These are phyloP conservation scores for Boehmeria nivea DNA, from an alignment of 306 rosid genomes.

Conservation along the genomic window DNA sequence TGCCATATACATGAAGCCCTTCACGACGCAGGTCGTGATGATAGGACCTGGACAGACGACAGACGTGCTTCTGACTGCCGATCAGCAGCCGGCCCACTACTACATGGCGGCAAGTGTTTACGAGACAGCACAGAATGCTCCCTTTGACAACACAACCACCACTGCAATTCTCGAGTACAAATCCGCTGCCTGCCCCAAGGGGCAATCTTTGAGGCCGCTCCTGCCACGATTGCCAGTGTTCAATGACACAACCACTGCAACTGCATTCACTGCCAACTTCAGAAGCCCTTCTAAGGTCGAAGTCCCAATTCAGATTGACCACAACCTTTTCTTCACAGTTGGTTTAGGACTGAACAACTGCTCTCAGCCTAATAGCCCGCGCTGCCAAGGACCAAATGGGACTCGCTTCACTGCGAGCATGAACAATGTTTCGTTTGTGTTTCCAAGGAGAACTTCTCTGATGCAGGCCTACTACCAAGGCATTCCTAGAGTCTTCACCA, in stretches of 20 bases:
- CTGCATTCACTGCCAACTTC: slow-evolving; percentile 47
- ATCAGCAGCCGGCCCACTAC: slow-evolving; percentile 70
- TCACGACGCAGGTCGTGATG: slow-evolving; percentile 58
- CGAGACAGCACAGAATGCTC: slow-evolving; percentile 63
- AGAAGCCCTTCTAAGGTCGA: slow-evolving; percentile 46
- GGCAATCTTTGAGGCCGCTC: slow-evolving; percentile 35
- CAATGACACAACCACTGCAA: slow-evolving; percentile 67
- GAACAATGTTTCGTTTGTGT: slow-evolving; percentile 76
- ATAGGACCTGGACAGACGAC: slow-evolving; percentile 89
- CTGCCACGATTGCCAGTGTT: slow-evolving; percentile 51
- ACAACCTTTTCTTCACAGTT: slow-evolving; percentile 49
- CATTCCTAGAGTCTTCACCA: slow-evolving; percentile 65
- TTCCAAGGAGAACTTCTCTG: slow-evolving; percentile 59
- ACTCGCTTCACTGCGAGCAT: slow-evolving; percentile 89
- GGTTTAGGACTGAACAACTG: slow-evolving; percentile 83
- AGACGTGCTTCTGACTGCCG: slow-evolving; percentile 61
- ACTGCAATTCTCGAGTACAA: slow-evolving; percentile 85
- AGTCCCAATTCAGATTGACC: slow-evolving; percentile 41
- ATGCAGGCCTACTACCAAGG: slow-evolving; percentile 88
- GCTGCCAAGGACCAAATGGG: slow-evolving; percentile 97
- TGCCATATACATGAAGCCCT: slow-evolving; percentile 70
- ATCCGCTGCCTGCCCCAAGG: slow-evolving; percentile 37
- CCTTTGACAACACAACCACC: slow-evolving; percentile 94
- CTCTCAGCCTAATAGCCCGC: slow-evolving; percentile 71
- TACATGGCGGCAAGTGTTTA: slow-evolving; percentile 74